Conservation (phyloP, 1,139 yeast genomes). For the Yarrowia galli region DNA sequence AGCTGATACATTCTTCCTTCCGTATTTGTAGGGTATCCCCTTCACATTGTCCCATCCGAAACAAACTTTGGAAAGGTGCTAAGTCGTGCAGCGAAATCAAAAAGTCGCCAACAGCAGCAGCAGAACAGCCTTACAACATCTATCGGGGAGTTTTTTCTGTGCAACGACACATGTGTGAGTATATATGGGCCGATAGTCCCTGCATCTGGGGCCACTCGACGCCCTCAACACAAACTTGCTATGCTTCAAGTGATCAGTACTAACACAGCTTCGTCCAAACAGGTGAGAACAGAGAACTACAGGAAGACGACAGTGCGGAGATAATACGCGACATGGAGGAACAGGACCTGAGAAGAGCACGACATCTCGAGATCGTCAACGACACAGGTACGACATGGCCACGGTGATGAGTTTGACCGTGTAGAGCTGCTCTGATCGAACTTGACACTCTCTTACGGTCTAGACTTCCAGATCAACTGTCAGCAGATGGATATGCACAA, state of each 20-base stretch:
- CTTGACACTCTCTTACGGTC: background rate
- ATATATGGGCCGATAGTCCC: background rate
- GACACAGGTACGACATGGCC: background rate
- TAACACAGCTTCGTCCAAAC: conserved; percentile 34
- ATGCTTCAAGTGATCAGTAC: background rate
- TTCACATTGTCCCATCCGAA: background rate
- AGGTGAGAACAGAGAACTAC: conserved; percentile 1
- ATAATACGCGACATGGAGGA: background rate
- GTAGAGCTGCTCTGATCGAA: background rate
- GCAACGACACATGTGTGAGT: conserved; percentile 32
- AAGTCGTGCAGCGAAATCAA: background rate
- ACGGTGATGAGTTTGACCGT: background rate
- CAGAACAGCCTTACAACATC: background rate
- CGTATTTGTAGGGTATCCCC: background rate
- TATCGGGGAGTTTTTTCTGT: background rate
- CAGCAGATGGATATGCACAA: no score
- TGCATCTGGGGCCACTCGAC: background rate
- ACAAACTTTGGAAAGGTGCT: conserved; percentile 1
- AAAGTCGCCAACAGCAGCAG: background rate
- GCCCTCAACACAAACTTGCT: background rate
- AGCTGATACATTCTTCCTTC: background rate
- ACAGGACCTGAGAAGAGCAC: background rate
- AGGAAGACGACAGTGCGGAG: background rate
- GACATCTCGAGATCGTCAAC: background rate
- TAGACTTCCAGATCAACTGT: background rate